Percentiles rank a stretch among this genome's conserved stretches.
Evolutionary conservation across 176 grass and related monocot genomes (phyloP).

Genomic region (Stipa capillata): DNA sequence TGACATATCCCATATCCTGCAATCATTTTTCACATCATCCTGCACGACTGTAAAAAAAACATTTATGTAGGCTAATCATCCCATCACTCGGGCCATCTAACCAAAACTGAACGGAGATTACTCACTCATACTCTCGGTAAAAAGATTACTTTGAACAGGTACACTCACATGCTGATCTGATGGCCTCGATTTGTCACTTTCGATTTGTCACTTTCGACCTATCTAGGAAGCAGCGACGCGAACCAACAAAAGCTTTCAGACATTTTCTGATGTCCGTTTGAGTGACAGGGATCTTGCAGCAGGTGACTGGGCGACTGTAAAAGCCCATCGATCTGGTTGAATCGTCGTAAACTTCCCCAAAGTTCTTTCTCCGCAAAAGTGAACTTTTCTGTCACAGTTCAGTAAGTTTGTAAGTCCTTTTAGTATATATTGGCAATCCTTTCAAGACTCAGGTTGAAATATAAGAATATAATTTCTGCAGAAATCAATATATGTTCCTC

Average conservation of each 20-base stretch:
- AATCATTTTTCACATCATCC: conserved; percentile 10
- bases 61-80: neutral
- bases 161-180: conserved; percentile 17
- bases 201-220: neutral
- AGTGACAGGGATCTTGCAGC: neutral
- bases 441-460: neutral
- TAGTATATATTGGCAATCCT: neutral
- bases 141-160: conserved; percentile 7
- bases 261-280: conserved; percentile 9
- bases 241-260: neutral
- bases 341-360: neutral
- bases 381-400: neutral
- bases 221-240: neutral
- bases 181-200: conserved; percentile 29
- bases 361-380: neutral
- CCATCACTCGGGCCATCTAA: neutral
- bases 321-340: neutral
- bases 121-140: neutral
- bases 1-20: neutral
- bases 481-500: neutral
- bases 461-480: neutral
- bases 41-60: neutral
- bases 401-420: neutral
- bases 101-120: neutral
- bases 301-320: neutral